Conservation (phyloP, 495 filamentous ascomycete species). For the Hamigera avellanea region DNA sequence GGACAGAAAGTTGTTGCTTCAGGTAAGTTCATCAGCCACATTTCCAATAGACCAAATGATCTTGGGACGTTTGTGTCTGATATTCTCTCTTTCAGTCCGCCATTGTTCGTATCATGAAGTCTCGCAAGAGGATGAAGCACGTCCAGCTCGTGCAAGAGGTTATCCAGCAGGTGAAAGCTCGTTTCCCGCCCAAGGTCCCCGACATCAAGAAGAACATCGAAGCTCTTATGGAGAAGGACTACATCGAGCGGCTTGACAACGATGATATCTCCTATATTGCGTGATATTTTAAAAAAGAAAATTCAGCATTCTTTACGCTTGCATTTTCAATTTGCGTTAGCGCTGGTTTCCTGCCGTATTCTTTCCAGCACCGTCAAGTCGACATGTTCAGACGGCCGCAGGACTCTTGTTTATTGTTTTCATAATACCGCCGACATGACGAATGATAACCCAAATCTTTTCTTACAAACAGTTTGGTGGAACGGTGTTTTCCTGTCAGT, state of each 20-base stretch:
- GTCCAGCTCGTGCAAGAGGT: conserved; percentile 84
- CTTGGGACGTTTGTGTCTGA: no score
- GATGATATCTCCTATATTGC: conserved; percentile 91
- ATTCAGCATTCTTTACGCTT: neutral
- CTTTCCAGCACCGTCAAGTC: no score
- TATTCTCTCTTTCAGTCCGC: conserved; percentile 53
- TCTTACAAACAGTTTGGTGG: neutral
- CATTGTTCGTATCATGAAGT: conserved; percentile 99
- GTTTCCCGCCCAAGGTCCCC: conserved; percentile 82
- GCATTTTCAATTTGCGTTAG: no score
- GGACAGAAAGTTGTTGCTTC: conserved; percentile 88
- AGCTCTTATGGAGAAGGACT: conserved; percentile 97
- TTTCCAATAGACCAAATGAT: no score
- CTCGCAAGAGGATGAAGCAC: conserved; percentile 97
- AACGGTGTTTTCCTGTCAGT: no score
- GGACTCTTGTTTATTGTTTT: neutral
- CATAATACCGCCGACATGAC: neutral
- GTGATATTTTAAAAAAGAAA: conserved; percentile 17
- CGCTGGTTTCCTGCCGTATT: no score
- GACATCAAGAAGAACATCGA: conserved; percentile 99
- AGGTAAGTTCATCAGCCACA: conserved; percentile 50
- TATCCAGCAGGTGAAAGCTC: conserved; percentile 86
- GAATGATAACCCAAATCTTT: conserved; percentile 2
- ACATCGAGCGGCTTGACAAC: conserved; percentile 87
- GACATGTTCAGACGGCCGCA: no score